Conservation (phyloP, 169 alveolate species). For the Plasmodium blacklocki region DNA sequence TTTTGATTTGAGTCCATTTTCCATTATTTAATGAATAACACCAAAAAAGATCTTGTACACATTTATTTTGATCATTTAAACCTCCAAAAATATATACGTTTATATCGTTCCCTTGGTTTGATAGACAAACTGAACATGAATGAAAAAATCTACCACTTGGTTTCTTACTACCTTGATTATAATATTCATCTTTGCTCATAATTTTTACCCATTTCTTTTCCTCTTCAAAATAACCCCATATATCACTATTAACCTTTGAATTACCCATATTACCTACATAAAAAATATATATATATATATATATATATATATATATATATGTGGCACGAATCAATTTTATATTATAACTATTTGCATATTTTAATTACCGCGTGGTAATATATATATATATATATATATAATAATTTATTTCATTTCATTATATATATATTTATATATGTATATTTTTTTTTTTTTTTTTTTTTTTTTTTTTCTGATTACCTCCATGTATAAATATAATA, state of each 20-base stretch:
- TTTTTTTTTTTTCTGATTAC: neutral
- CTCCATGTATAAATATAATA: conserved; percentile 68
- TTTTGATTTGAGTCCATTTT: conserved; percentile 52
- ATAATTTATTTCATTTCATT: too few relatives aligned
- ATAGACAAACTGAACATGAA: conserved; percentile 62
- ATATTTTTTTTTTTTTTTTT: too few relatives aligned
- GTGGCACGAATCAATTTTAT: neutral
- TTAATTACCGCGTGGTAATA: neutral
- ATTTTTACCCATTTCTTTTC: conserved; percentile 74
- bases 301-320: neutral
- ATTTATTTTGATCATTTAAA: conserved; percentile 18
- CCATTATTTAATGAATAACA: conserved; percentile 63
- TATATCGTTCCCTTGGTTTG: conserved; percentile 72
- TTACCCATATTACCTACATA: conserved; percentile 63
- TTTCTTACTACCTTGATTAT: conserved; percentile 6
- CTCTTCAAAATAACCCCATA: conserved; percentile 63
- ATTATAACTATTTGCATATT: neutral
- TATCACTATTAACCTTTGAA: conserved; percentile 16
- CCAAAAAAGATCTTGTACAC: conserved; percentile 72
- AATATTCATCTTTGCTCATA: conserved; percentile 69
- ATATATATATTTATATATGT: neutral
- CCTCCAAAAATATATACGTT: conserved; percentile 71
- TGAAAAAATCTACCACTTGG: conserved; percentile 70
- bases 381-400: neutral
- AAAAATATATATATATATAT: neutral